A percentile compares a stretch with the other conserved stretches of the same genome.
Evolutionary conservation across 2,329 filamentous ascomycete species (phyloP).

Genomic region (Cyphellophora europaea): DNA sequence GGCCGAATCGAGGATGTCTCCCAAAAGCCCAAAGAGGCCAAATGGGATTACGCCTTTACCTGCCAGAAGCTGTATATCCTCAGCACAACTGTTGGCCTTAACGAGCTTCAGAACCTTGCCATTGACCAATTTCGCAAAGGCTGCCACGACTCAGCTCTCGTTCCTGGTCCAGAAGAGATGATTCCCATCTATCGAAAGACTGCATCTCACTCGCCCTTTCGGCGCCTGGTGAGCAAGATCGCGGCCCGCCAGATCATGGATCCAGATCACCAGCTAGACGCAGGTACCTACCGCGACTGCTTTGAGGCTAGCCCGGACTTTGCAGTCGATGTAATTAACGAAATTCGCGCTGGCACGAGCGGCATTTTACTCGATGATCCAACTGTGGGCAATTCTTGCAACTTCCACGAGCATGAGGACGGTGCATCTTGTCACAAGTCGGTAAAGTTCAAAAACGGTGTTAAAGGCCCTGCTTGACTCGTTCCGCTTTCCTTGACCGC

Average conservation of each 20-base stretch:
- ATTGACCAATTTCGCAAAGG: constrained; percentile 46
- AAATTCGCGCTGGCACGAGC: constrained; percentile 39
- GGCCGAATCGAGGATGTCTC: constrained; percentile 42
- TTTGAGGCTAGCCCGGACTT: constrained; percentile 42
- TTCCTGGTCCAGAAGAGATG: constrained; percentile 46
- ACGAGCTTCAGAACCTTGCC: constrained; percentile 42
- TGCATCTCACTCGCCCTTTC: constrained; percentile 36
- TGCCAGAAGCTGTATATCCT: constrained; percentile 45
- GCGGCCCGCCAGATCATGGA: constrained; percentile 51
- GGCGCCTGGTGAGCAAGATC: constrained; percentile 41
- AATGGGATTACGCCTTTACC: constrained; percentile 45
- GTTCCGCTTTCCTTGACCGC: too few relatives aligned
- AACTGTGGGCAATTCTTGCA: constrained; percentile 35
- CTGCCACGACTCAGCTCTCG: constrained; percentile 39
- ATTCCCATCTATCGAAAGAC: constrained; percentile 43
- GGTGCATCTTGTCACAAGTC: constrained; percentile 24
- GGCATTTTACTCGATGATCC: constrained; percentile 44
- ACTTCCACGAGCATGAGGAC: constrained; percentile 42
- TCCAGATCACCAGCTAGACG: constrained; percentile 39
- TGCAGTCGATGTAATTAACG: constrained; percentile 44
- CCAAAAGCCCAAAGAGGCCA: constrained; percentile 34
- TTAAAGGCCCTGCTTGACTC: too few relatives aligned
- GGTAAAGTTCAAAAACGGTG: constrained; percentile 14
- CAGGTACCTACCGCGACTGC: constrained; percentile 40
- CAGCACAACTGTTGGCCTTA: constrained; percentile 42